Percentiles rank a stretch among this genome's conserved stretches.
phyloP scores from a whole-genome alignment of 129 eudicot genomes.

The Sambucus nigra region DNA sequence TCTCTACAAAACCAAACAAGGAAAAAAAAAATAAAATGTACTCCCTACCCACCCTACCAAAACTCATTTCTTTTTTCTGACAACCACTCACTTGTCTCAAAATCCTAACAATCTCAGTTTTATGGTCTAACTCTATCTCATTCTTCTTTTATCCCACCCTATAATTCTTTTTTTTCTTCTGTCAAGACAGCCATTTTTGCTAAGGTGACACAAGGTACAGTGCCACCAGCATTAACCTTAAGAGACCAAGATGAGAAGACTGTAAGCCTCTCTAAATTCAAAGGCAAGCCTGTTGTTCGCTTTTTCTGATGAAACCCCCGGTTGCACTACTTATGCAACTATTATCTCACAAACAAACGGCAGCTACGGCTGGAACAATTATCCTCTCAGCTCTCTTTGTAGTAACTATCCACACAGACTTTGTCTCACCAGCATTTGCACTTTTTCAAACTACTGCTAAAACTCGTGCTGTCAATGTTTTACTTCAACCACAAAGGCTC shows the following conservation, averaged over 20 bases:
- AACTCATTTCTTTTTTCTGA: constrained; percentile 16
- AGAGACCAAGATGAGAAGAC: constrained; percentile 86
- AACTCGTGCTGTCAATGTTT: no score
- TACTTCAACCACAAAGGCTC: no score
- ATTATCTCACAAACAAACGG: no score
- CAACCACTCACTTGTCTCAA: constrained; percentile 19
- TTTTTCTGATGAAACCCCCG: constrained; percentile 99
- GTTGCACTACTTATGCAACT: no score
- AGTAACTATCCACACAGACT: no score
- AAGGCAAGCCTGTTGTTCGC: constrained; percentile 87
- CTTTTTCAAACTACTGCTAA: no score
- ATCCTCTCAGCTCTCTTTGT: no score
- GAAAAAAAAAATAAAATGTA: no score
- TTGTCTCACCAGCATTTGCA: no score
- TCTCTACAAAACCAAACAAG: constrained; percentile 42
- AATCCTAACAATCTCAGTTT: constrained; percentile 57
- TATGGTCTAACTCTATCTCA: constrained; percentile 44
- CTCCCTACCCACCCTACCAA: constrained; percentile 40
- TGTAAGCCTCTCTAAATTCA: constrained; percentile 82
- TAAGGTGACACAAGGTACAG: constrained; percentile 72
- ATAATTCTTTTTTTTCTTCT: constrained; percentile 22
- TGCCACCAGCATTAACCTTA: constrained; percentile 70
- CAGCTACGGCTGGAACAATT: no score
- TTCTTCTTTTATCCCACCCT: constrained; percentile 20
- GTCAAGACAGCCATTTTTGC: constrained; percentile 38